These are phyloP conservation scores for Apiotrichum porosum DNA, from an alignment of 1,284 basidiomycete species.

Conservation along the genomic window DNA sequence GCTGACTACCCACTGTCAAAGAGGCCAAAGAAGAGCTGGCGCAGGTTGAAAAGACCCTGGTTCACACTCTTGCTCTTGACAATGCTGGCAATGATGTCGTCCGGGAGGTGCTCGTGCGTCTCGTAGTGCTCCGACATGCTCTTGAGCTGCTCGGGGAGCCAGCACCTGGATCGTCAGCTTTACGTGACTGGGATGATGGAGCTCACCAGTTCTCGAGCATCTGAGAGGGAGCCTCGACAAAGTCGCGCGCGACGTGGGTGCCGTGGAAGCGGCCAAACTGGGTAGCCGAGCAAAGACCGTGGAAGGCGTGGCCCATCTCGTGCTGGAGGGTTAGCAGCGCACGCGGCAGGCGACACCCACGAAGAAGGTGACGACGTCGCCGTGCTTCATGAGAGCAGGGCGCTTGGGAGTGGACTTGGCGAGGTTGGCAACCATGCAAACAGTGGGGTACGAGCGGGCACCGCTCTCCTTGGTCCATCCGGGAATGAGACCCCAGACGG, in stretches of 20 bases:
- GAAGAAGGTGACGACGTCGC: conserved; percentile 49
- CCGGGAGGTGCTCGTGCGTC: conserved; percentile 17
- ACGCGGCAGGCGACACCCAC: not conserved
- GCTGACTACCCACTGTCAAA: conserved; percentile 10
- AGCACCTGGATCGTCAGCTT: conserved; percentile 7
- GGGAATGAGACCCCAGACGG: conserved; percentile 68
- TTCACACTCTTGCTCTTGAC: conserved; percentile 21
- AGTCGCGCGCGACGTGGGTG: conserved; percentile 59
- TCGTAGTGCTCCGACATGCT: conserved; percentile 20
- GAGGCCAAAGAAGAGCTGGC: conserved; percentile 21
- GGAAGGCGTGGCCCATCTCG: conserved; percentile 79
- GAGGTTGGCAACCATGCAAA: conserved; percentile 59
- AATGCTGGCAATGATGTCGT: conserved; percentile 16
- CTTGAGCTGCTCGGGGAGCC: conserved; percentile 23
- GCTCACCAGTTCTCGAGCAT: conserved; percentile 79
- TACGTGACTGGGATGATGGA: too few species aligned
- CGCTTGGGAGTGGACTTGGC: conserved; percentile 54
- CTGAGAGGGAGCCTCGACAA: conserved; percentile 80
- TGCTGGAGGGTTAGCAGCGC: conserved; percentile 43
- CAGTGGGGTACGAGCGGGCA: conserved; percentile 38
- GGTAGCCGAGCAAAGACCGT: conserved; percentile 67
- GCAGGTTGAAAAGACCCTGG: conserved; percentile 19
- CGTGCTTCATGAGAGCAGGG: conserved; percentile 75
- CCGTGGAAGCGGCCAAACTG: conserved; percentile 73
- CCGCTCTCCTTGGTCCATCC: conserved; percentile 16